These are phyloP conservation scores for Ampelomyces quisqualis DNA, from an alignment of 2,329 filamentous ascomycete species.

Conservation along the genomic window DNA sequence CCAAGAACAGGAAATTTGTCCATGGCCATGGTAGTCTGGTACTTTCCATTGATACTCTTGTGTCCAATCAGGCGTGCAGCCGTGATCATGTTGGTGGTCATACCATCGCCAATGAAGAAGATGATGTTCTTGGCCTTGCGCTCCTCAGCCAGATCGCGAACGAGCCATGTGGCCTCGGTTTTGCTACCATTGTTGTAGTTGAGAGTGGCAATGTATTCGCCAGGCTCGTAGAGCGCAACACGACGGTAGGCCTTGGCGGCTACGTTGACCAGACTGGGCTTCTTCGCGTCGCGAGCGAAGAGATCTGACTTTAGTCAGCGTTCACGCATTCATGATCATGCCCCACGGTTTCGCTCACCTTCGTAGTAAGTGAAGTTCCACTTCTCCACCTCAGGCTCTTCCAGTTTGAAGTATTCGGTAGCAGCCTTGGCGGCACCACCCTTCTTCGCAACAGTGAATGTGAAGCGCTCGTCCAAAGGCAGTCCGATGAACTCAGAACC, in stretches of 20 bases:
- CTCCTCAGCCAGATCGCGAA: constrained; percentile 67
- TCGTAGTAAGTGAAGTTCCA: constrained; percentile 88
- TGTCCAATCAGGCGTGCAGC: constrained; percentile 79
- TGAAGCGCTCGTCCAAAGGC: constrained; percentile 73
- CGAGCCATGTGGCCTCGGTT: constrained; percentile 74
- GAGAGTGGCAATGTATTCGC: constrained; percentile 74
- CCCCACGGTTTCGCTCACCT: constrained; percentile 44
- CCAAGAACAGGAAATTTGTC: constrained; percentile 84
- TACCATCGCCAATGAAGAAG: constrained; percentile 74
- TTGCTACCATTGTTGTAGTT: constrained; percentile 71
- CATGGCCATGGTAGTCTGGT: constrained; percentile 72
- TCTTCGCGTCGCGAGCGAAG: constrained; percentile 70
- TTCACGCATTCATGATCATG: not conserved
- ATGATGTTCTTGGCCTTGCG: constrained; percentile 83
- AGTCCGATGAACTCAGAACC: constrained; percentile 74
- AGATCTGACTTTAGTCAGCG: constrained; percentile 53
- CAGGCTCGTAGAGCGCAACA: constrained; percentile 74
- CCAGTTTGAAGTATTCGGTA: constrained; percentile 66
- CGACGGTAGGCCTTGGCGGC: constrained; percentile 76
- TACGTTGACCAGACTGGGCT: constrained; percentile 74
- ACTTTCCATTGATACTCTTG: constrained; percentile 81
- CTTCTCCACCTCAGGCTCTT: constrained; percentile 71
- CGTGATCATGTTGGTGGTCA: constrained; percentile 74
- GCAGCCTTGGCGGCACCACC: constrained; percentile 57
- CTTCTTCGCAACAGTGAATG: constrained; percentile 70